phyloP scores from a whole-genome alignment of 208 protist genomes.

The Crithidia fasciculata region DNA sequence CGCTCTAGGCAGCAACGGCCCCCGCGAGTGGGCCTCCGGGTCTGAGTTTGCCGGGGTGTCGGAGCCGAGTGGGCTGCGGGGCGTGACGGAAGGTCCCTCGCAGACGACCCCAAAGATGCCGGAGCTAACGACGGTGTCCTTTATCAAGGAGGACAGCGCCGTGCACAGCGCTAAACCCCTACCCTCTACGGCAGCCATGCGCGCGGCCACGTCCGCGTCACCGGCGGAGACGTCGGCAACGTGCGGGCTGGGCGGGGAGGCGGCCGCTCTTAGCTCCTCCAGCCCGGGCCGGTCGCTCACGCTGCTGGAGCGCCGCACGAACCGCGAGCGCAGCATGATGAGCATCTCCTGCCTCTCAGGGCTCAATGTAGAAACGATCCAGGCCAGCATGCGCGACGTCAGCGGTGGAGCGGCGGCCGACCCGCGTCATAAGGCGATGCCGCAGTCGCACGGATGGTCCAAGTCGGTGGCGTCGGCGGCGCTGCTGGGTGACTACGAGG shows the following conservation, averaged over 20 bases:
- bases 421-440: constrained; percentile 11
- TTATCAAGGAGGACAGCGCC: neutral
- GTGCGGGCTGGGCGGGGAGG: neutral
- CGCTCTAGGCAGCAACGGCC: neutral
- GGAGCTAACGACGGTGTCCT: constrained; percentile 14
- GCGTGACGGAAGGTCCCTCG: neutral
- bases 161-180: too few species aligned
- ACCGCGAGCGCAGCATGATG: constrained; percentile 50
- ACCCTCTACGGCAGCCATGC: too few species aligned
- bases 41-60: constrained; percentile 2
- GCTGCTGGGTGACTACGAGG: constrained; percentile 29
- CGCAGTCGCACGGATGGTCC: constrained; percentile 71
- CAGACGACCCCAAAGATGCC: constrained; percentile 14
- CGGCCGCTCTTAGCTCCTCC: constrained; percentile 1
- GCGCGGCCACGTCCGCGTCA: neutral
- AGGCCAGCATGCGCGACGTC: constrained; percentile 50
- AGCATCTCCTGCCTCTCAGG: constrained; percentile 65
- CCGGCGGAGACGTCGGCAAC: neutral
- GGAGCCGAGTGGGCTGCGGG: constrained; percentile 3
- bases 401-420: constrained; percentile 1
- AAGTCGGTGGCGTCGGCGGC: constrained; percentile 43
- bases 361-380: constrained; percentile 73
- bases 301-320: constrained; percentile 73
- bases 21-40: neutral
- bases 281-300: constrained; percentile 46